phyloP scores from a whole-genome alignment of 495 filamentous ascomycete genomes.

The Glarea lozoyensis region DNA sequence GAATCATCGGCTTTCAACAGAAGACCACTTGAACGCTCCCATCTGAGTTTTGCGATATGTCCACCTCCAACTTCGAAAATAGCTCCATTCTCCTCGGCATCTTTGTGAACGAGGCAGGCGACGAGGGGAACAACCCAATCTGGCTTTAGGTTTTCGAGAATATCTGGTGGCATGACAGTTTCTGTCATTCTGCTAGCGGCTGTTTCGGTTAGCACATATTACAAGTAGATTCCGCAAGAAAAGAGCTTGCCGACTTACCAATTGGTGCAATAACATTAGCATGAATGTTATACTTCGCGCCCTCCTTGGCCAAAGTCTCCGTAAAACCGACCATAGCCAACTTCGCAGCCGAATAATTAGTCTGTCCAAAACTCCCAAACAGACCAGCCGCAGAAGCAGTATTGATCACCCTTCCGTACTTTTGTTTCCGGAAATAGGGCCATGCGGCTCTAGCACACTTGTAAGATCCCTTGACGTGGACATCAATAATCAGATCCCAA shows the following conservation, averaged over 20 bases:
- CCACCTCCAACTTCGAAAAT: constrained; percentile 96
- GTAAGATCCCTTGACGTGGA: constrained; percentile 92
- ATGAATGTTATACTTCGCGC: constrained; percentile 95
- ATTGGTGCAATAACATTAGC: constrained; percentile 95
- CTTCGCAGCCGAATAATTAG: constrained; percentile 97
- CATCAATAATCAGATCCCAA: constrained; percentile 90
- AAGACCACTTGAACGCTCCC: constrained; percentile 89
- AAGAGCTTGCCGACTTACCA: constrained; percentile 36
- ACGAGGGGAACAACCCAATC: constrained; percentile 96
- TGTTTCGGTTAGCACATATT: constrained; percentile 10
- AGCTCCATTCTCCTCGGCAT: constrained; percentile 71
- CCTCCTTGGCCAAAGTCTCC: constrained; percentile 96
- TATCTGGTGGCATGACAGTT: constrained; percentile 93
- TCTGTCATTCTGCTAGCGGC: constrained; percentile 96
- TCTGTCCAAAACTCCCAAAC: constrained; percentile 92
- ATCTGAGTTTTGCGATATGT: constrained; percentile 85
- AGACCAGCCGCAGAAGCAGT: constrained; percentile 92
- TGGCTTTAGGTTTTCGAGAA: constrained; percentile 81
- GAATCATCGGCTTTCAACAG: constrained; percentile 82
- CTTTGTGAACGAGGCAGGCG: constrained; percentile 81
- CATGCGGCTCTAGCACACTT: constrained; percentile 96
- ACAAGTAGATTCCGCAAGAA: not conserved
- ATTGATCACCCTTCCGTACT: constrained; percentile 94
- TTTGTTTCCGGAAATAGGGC: constrained; percentile 98
- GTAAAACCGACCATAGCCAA: constrained; percentile 95